phyloP scores from a whole-genome alignment of 768 basidiomycete genomes.

The Tricholomella constricta region DNA sequence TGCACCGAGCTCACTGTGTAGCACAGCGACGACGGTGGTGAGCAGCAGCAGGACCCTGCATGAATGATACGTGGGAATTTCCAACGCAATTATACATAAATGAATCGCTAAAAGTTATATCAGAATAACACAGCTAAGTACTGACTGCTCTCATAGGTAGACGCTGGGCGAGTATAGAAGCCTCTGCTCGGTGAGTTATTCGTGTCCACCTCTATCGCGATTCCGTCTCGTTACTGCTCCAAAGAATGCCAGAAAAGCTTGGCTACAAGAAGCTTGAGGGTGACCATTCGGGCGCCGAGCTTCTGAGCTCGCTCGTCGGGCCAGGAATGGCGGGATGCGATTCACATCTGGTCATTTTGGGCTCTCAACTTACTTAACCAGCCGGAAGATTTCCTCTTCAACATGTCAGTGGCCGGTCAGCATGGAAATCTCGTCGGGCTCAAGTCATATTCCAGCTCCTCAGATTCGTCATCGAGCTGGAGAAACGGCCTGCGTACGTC shows the following conservation, averaged over 20 bases:
- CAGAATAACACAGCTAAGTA: too few species aligned
- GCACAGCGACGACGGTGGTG: neutral
- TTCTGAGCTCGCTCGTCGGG: conserved; percentile 4
- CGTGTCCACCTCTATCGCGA: neutral
- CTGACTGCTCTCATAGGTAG: too few species aligned
- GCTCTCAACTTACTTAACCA: conserved; percentile 6
- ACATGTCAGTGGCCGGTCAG: conserved; percentile 3
- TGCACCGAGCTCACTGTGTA: conserved; percentile 8
- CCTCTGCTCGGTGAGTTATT: too few species aligned
- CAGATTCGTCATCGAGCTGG: conserved; percentile 9
- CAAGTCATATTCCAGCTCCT: neutral
- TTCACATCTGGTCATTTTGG: conserved; percentile 8
- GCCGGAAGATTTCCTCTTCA: conserved; percentile 7
- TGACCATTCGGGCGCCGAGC: conserved; percentile 5
- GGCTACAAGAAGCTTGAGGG: conserved; percentile 7
- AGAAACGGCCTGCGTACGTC: neutral
- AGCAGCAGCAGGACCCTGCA: neutral
- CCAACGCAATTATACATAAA: conserved; percentile 3
- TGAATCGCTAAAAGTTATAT: too few species aligned
- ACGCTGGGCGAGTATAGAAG: conserved; percentile 10
- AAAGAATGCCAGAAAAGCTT: conserved; percentile 14
- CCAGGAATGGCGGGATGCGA: conserved; percentile 10
- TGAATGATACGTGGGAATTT: conserved; percentile 22
- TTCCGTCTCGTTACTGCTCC: conserved; percentile 15
- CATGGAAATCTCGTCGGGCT: neutral